A percentile compares a stretch with the other conserved stretches of the same genome.
phyloP scores from a whole-genome alignment of 2,329 filamentous ascomycete species.

The Sporothrix humicola region DNA sequence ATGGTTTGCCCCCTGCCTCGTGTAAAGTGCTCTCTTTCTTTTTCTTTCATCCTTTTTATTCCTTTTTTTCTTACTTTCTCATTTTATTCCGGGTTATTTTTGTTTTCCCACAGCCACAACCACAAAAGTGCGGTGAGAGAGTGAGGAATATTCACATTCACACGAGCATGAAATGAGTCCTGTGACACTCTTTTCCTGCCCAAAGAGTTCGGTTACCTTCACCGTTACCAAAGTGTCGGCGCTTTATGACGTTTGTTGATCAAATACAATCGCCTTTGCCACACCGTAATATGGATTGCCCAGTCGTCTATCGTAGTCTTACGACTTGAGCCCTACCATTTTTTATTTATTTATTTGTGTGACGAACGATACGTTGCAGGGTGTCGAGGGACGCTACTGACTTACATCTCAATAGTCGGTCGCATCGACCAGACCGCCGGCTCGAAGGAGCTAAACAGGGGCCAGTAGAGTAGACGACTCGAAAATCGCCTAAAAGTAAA shows the following conservation, averaged over 20 bases:
- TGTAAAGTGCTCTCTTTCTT: not conserved
- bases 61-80: no score
- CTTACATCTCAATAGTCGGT: not conserved
- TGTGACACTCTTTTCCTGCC: conserved; percentile 14
- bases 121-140: conserved; percentile 26
- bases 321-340: not conserved
- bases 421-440: not conserved
- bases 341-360: not conserved
- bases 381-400: not conserved
- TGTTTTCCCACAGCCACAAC: not conserved
- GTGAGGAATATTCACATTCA: conserved; percentile 6
- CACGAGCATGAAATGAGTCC: not conserved
- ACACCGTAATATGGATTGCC: not conserved
- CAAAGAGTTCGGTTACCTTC: not conserved
- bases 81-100: no score
- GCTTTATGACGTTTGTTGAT: not conserved
- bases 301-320: not conserved
- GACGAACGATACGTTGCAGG: conserved; percentile 12
- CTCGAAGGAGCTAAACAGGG: not conserved
- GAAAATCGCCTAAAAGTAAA: not conserved
- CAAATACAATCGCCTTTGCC: not conserved
- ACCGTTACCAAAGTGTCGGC: conserved; percentile 6
- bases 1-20: not conserved
- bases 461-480: not conserved
- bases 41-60: not conserved